Evolutionary conservation across 345 rosid genomes (phyloP), one percentile per base, ranked within the genome.

Genomic region (Odontarrhena argentea): DNA sequence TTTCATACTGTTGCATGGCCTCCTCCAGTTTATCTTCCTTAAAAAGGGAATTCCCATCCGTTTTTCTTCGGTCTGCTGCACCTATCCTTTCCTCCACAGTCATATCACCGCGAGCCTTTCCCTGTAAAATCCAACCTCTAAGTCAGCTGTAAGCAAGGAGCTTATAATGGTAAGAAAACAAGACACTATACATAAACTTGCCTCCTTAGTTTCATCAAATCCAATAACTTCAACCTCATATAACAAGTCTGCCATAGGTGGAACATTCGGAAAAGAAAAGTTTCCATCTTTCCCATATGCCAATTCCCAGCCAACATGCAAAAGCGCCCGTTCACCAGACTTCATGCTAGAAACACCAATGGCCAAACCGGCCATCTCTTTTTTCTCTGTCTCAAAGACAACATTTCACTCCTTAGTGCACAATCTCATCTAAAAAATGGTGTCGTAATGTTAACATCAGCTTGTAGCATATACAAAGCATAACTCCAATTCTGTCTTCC

Each of bases 1-100:
- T 93, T 82, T 93, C 98, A 88, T 93, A 93, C 68, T 93, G 97
- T 65, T 87, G 97, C 87, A 88, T 84, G 70, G 98, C 98, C 81
- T 91, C 97, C 79, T 90, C 97, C 40, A 88, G 71, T 79, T 90
- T 88, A 30, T 82, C 94, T 41, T 84, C 96, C 73, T 84, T 86
- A 61, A 83, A 93, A 13, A 90, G 76, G 50, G 78, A 69, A 82
- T 93, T 93, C 55, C 98, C 97, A 56, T 93, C 96, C 96, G 84
- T 90, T 79, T 88, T 93, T 76, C 97, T 79, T 78, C 92, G 74
- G 71, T 90, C 98, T 55, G 98, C 97, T 41, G 91, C 83, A 62
- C 96, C 87, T 65, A 93, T 88, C 76, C 97, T 85, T 77, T 90
- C 98, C 80, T 93, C 97, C 8, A 78, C 98, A n/a, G 98, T 93